Conservation (phyloP, 352 stramenopile genomes). For the Aphanomyces invadans region DNA sequence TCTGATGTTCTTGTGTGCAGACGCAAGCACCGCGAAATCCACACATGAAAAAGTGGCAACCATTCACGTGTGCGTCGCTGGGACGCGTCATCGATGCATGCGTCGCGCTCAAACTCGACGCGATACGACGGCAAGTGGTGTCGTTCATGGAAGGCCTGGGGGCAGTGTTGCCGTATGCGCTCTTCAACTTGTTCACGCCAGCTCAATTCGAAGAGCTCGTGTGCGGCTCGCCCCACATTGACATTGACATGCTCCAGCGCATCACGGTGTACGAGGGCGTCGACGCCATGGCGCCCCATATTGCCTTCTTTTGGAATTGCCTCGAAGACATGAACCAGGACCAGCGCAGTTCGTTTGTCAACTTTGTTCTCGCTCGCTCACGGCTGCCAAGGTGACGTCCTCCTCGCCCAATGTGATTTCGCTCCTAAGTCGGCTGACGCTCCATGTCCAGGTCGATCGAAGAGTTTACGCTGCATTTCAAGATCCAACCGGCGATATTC, state of each 20-base stretch:
- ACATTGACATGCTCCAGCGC: conserved; percentile 76
- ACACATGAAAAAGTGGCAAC: not conserved
- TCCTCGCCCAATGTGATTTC: not conserved
- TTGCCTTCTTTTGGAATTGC: conserved; percentile 77
- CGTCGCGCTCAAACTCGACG: not conserved
- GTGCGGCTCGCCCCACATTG: conserved; percentile 78
- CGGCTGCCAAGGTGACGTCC: conserved; percentile 63
- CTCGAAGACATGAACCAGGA: conserved; percentile 69
- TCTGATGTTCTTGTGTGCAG: not conserved
- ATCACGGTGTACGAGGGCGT: conserved; percentile 86
- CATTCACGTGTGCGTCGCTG: not conserved
- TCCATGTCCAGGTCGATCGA: conserved; percentile 35
- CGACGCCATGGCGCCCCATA: conserved; percentile 41
- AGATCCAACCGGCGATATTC: conserved; percentile 26
- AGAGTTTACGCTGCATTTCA: conserved; percentile 62
- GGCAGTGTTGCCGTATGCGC: conserved; percentile 75
- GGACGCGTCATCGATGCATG: conserved; percentile 2
- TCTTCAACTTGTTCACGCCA: conserved; percentile 72
- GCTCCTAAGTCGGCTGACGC: not conserved
- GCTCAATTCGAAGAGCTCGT: conserved; percentile 76
- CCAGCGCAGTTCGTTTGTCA: conserved; percentile 72
- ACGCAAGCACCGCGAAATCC: conserved; percentile 1
- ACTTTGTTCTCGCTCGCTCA: conserved; percentile 85
- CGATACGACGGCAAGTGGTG: not conserved
- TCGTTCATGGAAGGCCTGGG: conserved; percentile 43